phyloP scores from a whole-genome alignment of 2,329 filamentous ascomycete genomes.

The Aureobasidium sp. region DNA sequence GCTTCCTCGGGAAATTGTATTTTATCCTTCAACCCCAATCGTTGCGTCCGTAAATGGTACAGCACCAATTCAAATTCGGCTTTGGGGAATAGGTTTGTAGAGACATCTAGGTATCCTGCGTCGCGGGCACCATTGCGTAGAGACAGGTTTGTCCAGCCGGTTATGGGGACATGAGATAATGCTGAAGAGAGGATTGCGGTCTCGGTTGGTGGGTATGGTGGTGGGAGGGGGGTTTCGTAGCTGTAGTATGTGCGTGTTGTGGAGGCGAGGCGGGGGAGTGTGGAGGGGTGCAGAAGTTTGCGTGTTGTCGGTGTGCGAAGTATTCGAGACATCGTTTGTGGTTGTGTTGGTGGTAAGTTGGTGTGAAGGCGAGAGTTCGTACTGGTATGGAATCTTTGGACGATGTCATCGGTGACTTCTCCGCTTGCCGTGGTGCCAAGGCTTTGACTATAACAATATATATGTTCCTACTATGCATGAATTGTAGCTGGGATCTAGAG shows the following conservation, averaged over 20 bases:
- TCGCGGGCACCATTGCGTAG: conserved; percentile 84
- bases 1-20: conserved; percentile 49
- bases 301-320: background rate
- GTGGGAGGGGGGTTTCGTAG: conserved; percentile 69
- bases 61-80: conserved; percentile 85
- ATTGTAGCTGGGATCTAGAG: background rate
- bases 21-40: conserved; percentile 61
- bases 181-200: conserved; percentile 83
- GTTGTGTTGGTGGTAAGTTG: background rate
- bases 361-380: background rate
- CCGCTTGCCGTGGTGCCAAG: conserved; percentile 13
- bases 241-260: conserved; percentile 69
- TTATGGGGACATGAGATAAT: conserved; percentile 77
- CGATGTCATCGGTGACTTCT: conserved; percentile 16
- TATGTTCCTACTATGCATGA: background rate
- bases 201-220: conserved; percentile 75
- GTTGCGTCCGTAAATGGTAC: conserved; percentile 77
- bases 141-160: conserved; percentile 83
- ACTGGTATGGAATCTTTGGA: background rate
- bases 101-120: conserved; percentile 87
- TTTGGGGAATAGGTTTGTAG: conserved; percentile 81
- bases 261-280: conserved; percentile 30
- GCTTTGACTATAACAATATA: background rate
- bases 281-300: conserved; percentile 18
- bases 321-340: background rate